Evolutionary conservation across 1,284 basidiomycete species (phyloP).

Genomic region (Papiliotrema laurentii): DNA sequence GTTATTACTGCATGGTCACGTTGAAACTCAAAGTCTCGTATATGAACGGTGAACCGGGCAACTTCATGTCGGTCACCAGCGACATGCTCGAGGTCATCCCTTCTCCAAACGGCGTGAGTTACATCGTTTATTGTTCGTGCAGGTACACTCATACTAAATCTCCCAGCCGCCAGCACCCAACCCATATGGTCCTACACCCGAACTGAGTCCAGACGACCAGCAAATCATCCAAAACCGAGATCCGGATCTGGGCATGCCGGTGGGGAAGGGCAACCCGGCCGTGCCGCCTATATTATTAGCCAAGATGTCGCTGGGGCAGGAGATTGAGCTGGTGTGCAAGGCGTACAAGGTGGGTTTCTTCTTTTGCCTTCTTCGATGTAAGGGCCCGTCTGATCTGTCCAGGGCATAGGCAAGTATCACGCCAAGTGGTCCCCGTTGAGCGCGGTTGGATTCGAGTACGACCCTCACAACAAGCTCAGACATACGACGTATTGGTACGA

Average conservation of each 20-base stretch:
- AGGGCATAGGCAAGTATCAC: constrained; percentile 98
- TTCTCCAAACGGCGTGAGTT: constrained; percentile 29
- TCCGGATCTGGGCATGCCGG: constrained; percentile 75
- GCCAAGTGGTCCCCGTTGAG: constrained; percentile 98
- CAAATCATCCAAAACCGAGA: constrained; percentile 56
- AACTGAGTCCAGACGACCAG: constrained; percentile 36
- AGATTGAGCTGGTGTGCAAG: constrained; percentile 77
- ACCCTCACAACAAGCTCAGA: constrained; percentile 93
- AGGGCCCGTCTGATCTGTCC: too few relatives aligned
- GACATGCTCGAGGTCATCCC: constrained; percentile 45
- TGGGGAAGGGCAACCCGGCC: constrained; percentile 71
- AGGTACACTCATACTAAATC: neutral
- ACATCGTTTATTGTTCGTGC: neutral
- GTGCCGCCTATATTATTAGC: constrained; percentile 74
- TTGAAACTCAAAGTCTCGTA: constrained; percentile 42
- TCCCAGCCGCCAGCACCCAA: constrained; percentile 24
- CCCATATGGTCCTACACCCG: constrained; percentile 37
- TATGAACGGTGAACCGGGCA: constrained; percentile 18
- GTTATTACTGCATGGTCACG: constrained; percentile 47
- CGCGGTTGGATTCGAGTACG: constrained; percentile 95
- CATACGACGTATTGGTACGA: constrained; percentile 98
- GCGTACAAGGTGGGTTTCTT: constrained; percentile 78
- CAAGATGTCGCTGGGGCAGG: constrained; percentile 91
- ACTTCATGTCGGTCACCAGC: constrained; percentile 42
- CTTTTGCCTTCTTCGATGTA: too few relatives aligned